Evolutionary conservation across 2,329 filamentous ascomycete species (phyloP).

Genomic region (Calonectria hongkongensis): DNA sequence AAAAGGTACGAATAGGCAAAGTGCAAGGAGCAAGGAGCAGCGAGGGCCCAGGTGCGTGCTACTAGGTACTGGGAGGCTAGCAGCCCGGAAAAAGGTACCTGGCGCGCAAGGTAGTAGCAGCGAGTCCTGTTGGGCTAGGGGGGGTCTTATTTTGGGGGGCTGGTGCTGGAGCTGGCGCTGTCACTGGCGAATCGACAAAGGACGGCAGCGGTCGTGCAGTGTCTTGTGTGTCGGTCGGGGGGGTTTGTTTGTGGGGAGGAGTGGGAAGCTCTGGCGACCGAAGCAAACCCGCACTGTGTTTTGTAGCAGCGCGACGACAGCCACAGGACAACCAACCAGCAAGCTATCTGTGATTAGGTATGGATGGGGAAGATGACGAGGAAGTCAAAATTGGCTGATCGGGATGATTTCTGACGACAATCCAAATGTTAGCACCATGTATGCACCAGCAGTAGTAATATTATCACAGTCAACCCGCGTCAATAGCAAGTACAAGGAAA

Average conservation of each 20-base stretch:
- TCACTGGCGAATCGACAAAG: slow-evolving; percentile 23
- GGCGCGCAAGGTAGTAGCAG: slow-evolving; percentile 13
- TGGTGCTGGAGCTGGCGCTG: slow-evolving; percentile 33
- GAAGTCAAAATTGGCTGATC: slow-evolving; percentile 36
- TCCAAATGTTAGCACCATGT: slow-evolving; percentile 30
- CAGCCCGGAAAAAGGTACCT: slow-evolving; percentile 43
- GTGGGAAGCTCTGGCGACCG: slow-evolving; percentile 8
- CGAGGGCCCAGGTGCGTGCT: slow-evolving; percentile 29
- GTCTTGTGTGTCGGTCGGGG: slow-evolving; percentile 19
- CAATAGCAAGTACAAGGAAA: too few relatives aligned
- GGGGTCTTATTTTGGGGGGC: slow-evolving; percentile 41
- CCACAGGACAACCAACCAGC: slow-evolving; percentile 13
- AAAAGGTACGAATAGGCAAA: slow-evolving; percentile 39
- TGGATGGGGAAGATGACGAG: slow-evolving; percentile 7
- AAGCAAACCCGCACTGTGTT: slow-evolving; percentile 47
- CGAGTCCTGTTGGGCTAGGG: slow-evolving; percentile 27
- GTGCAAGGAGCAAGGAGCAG: slow-evolving; percentile 35
- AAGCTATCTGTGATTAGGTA: slow-evolving; percentile 4
- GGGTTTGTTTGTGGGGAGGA: background rate
- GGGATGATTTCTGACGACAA: slow-evolving; percentile 29
- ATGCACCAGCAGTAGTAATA: slow-evolving; percentile 10
- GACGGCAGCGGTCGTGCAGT: slow-evolving; percentile 34
- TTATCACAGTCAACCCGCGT: background rate
- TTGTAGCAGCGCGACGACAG: slow-evolving; percentile 37
- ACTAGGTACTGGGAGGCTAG: background rate